Base-by-base conservation (phyloP, 371 early-diverging fungal species). In the Mortierella sp. region DNA sequence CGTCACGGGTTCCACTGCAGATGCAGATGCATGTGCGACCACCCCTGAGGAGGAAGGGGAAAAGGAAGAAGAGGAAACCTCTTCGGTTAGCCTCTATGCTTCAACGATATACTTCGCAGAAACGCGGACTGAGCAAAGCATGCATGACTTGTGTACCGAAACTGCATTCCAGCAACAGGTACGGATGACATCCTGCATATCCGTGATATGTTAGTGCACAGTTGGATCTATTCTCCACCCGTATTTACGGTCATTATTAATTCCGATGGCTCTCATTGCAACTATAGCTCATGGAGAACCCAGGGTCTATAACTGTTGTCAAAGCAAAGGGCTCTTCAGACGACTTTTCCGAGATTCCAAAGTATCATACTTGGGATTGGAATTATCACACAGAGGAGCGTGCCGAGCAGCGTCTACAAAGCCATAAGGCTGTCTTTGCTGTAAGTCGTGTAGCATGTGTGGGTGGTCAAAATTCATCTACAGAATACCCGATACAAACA, bases 41-140 rank as follows among this genome's bases (percentile, higher is more conserved):
- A 46, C 58, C 49, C 49, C 61, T 41, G 41, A 58, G 9, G 41
- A 58, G 9, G 19, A 30, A 9, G 56, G 43, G 28, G 45, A n/a
- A 24, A 21, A 48, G 19, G 34, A 30, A 28, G 45, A 43, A 18
- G 52, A 21, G 43, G 30, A 47, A 4, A 30, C 48, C 31, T 12
- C 42, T 24, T 31, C 57, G 54, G 34, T 51, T 24, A 31, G 45
- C 19, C n/a, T 54, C 16, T 50, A 58, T 46, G 47, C 63, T 3
- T 50, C 67, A 19, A 67, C 56, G 39, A 64, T 76, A 47, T 76
- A 69, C 46, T 76, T 76, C 58, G 69, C 61, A 23, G 70, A 64
- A 52, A 64, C 70, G 24, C 54, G 49, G 34, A 64, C 76, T 6
- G 70, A 58, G 47, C 58, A 61, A 24, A 58, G 49, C 27, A 58